These are phyloP conservation scores for Colletotrichum noveboracense DNA, from an alignment of 2,329 filamentous ascomycete genomes.

Conservation along the genomic window DNA sequence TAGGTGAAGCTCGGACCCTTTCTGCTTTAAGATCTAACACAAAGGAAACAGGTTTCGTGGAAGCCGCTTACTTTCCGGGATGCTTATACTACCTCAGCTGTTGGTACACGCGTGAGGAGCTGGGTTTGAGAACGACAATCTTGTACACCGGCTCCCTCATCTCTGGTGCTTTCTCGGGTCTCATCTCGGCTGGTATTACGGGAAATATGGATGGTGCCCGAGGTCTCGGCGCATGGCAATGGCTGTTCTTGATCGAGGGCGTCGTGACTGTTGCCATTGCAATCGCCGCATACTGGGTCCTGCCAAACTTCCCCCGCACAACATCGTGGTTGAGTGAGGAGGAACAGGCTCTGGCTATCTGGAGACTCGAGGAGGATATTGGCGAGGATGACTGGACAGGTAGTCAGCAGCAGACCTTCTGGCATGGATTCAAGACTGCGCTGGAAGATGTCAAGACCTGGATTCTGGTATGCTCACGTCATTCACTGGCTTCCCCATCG, in stretches of 20 bases:
- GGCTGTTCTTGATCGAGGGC: slow-evolving; percentile 76
- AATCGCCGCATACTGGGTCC: slow-evolving; percentile 58
- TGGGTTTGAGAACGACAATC: slow-evolving; percentile 68
- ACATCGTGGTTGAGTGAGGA: slow-evolving; percentile 24
- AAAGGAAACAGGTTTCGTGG: neutral
- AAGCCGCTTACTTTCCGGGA: slow-evolving; percentile 32
- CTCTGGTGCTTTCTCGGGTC: slow-evolving; percentile 73
- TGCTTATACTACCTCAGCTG: slow-evolving; percentile 67
- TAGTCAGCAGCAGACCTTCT: slow-evolving; percentile 59
- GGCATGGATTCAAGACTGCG: slow-evolving; percentile 58
- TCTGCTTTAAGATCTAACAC: neutral
- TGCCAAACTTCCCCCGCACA: slow-evolving; percentile 68
- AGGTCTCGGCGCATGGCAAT: slow-evolving; percentile 67
- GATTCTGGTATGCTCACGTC: slow-evolving; percentile 48
- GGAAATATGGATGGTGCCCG: slow-evolving; percentile 64
- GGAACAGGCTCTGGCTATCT: slow-evolving; percentile 60
- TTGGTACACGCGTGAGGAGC: slow-evolving; percentile 75
- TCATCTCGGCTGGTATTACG: slow-evolving; percentile 69
- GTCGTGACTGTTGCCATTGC: slow-evolving; percentile 68
- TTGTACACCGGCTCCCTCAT: slow-evolving; percentile 73
- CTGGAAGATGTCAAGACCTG: slow-evolving; percentile 66
- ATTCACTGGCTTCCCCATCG: fast-evolving
- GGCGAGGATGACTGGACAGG: slow-evolving; percentile 68
- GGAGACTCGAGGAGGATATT: slow-evolving; percentile 68
- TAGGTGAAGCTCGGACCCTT: neutral